Evolutionary conservation across 495 filamentous ascomycete genomes (phyloP), one percentile per base, ranked within the genome.

Genomic region (Annulohypoxylon stygium): DNA sequence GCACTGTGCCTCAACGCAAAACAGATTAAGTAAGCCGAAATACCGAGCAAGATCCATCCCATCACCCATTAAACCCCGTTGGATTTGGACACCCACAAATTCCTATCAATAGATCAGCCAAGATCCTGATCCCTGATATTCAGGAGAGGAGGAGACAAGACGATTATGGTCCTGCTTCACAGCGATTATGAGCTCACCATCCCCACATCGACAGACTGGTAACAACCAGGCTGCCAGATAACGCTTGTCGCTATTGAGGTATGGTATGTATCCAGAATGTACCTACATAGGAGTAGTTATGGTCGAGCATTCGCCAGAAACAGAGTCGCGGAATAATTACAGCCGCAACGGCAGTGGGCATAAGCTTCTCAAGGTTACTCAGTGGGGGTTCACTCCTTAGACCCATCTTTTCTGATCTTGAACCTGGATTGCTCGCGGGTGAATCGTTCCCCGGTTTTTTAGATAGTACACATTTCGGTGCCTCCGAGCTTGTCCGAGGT

Each of bases 401-500:
- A 9, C 43, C 62, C 54, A 67, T 70, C 47, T 67, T 66, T 69
- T 69, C 37, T 57, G 65, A 74, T 74, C 71, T 26, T 58, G 71
- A 47, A 58, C 61, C 61, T 62, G 66, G 71, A 68, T 65, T 67
- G 11, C 61, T 34, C 51, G 58, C 62, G 67, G 64, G 57, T 68
- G 64, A 65, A 71, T 50, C 43, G 59, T 55, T 65, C 51, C 72
- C 72, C 67, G 59, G 59, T 59, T 70, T 63, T 70, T 71, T 41
- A 51, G 23, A 33, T 33, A 33, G 50, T 33, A 54, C 50, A 26
- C 25, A 54, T 53, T 65, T 75, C 72, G 72, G 72, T 75, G 34
- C 67, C 45, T 65, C 72, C 72, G 72, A 75, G 26, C 57, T 70
- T 11, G 59, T 68, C 72, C 72, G 67, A 71, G 63, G 41, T 74